Conservation (phyloP, 2,329 filamentous ascomycete species). For the Microdochium paspali region DNA sequence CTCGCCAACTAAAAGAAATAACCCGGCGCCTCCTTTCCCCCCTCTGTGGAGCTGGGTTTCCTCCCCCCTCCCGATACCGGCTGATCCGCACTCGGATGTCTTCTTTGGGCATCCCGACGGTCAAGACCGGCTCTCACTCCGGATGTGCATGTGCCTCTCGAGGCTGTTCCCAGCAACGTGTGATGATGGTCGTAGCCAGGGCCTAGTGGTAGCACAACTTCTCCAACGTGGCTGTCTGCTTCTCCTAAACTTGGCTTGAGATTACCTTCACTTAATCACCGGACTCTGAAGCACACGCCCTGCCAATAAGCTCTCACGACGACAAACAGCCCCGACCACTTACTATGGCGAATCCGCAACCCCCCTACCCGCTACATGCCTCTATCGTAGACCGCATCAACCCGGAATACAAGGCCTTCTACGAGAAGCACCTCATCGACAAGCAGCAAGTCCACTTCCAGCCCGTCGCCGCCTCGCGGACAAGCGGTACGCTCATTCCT, state of each 20-base stretch:
- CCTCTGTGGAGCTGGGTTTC: not conserved
- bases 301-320: not conserved
- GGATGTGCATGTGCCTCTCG: too few species aligned
- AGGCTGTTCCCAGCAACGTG: too few species aligned
- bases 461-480: constrained; percentile 39
- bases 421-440: constrained; percentile 39
- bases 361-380: constrained; percentile 34
- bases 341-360: constrained; percentile 2
- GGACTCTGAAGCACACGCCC: too few species aligned
- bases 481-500: constrained; percentile 40
- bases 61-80: not conserved
- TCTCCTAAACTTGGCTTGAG: too few species aligned
- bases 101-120: not conserved
- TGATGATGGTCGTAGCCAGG: too few species aligned
- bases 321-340: not conserved
- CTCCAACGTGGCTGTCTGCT: too few species aligned
- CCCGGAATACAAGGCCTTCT: constrained; percentile 41
- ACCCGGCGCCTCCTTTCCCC: too few species aligned
- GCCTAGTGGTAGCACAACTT: too few species aligned
- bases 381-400: constrained; percentile 34
- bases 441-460: constrained; percentile 45
- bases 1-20: too few species aligned
- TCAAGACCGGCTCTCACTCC: not conserved
- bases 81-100: not conserved
- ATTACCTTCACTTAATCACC: too few species aligned